Base-by-base conservation (phyloP, 192 early-diverging fungal species). In the Backusella morwellensis region DNA sequence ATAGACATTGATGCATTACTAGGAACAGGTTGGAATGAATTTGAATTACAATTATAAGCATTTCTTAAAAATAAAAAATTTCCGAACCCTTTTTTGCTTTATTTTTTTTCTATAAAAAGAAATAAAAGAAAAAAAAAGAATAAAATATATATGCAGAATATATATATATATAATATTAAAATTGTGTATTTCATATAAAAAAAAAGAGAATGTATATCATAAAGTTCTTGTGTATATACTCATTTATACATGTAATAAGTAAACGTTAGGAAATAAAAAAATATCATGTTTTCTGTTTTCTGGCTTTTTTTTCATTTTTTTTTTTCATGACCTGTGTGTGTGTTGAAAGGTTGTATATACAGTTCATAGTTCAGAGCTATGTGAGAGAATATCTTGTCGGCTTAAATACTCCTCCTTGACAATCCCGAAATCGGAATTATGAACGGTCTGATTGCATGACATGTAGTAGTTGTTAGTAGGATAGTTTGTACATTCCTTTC, bases 21-120 rank as follows among this genome's bases (percentile, higher is more conserved):
- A 19, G 70, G 70, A 23, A 72, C 76, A 8, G 70, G 70, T 32
- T 71, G 70, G 76, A 72, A 77, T 66, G 76, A 77, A 26, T 77
- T 77, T 77, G 76, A 77, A 66, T 36, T 77, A 47, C 76, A 77
- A 72, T 56, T 77, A 70, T 77, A 66, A 56, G n/a, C 21, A 23
- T 40, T 70, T 41, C 19, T 34, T 35, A 12, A 68, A 68, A n/a
- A n/a, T n/a, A 68, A 36, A 68, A 68, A n/a, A 68, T 17, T 68
- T 34, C 17, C 15, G 29, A 19, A 19, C 14, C 17, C 6, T 68
- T 68, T 68, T 68, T 68, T 68, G 35, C 5, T 68, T 68, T 26
- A 17, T 68, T 11, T 68, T 9, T 26, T 68, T 34, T 68, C 35
- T 36, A 68, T 35, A 68, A 17, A 17, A 68, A 68, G 35, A 68